phyloP scores from a whole-genome alignment of 441 rosid genomes.

The Breynia disticha region DNA sequence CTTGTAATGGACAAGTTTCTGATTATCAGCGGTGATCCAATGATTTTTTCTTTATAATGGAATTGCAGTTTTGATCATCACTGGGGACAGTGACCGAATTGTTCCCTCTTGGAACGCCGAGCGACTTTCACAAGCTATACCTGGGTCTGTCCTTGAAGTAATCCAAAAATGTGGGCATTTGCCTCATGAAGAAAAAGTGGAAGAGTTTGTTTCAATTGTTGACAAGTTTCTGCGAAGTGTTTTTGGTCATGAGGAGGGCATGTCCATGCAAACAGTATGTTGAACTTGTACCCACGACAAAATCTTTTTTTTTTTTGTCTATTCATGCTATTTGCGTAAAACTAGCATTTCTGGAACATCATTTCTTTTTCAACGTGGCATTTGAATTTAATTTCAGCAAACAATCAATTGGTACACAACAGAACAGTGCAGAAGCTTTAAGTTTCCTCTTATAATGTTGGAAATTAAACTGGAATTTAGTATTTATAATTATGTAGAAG shows the following conservation, averaged over 20 bases:
- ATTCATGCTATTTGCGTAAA: too few species aligned
- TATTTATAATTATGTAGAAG: too few species aligned
- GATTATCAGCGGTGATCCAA: neutral
- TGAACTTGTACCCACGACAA: conserved; percentile 2
- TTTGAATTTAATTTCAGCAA: too few species aligned
- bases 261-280: conserved; percentile 17
- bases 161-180: conserved; percentile 79
- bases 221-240: conserved; percentile 52
- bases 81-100: conserved; percentile 72
- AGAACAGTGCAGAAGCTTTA: too few species aligned
- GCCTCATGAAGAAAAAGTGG: conserved; percentile 83
- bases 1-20: too few species aligned
- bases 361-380: too few species aligned
- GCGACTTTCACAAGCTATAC: conserved; percentile 62
- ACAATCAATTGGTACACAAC: too few species aligned
- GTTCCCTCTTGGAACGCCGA: conserved; percentile 89
- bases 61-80: conserved; percentile 55
- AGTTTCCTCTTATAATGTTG: too few species aligned
- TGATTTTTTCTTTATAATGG: conserved; percentile 10
- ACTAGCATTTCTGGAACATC: too few species aligned
- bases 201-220: conserved; percentile 61
- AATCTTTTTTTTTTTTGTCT: too few species aligned
- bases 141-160: conserved; percentile 56
- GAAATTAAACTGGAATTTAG: too few species aligned
- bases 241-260: conserved; percentile 31